These are phyloP conservation scores for Kodamaea restingae DNA, from an alignment of 805 yeast genomes.

Conservation along the genomic window DNA sequence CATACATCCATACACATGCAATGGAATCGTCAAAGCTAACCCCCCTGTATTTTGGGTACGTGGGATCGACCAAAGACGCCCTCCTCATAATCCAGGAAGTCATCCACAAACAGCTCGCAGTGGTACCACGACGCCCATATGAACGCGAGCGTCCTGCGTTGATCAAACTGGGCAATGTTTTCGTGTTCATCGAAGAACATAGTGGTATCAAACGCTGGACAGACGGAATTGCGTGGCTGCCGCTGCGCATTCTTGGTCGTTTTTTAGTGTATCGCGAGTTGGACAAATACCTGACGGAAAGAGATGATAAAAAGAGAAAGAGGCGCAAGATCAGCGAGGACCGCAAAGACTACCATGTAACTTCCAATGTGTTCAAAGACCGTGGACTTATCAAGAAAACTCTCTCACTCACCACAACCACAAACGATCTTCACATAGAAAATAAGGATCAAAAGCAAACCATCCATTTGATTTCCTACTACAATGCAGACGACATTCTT, in stretches of 20 bases:
- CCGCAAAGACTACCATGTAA: conserved; percentile 14
- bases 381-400: conserved; percentile 83
- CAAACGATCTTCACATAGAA: conserved; percentile 25
- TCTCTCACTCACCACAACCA: conserved; percentile 43
- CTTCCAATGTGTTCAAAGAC: conserved; percentile 61
- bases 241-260: conserved; percentile 81
- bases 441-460: conserved; percentile 37
- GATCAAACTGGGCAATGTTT: conserved; percentile 73
- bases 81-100: conserved; percentile 77
- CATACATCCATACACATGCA: neutral
- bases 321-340: conserved; percentile 18
- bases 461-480: conserved; percentile 76
- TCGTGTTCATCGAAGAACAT: conserved; percentile 78
- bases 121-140: conserved; percentile 75
- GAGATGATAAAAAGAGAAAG: conserved; percentile 41
- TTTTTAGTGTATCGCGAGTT: conserved; percentile 78
- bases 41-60: conserved; percentile 72
- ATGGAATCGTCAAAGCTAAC: conserved; percentile 11
- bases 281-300: conserved; percentile 39
- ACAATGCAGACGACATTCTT: conserved; percentile 68
- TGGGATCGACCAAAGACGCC: conserved; percentile 81
- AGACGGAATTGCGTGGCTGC: conserved; percentile 93
- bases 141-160: conserved; percentile 67
- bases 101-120: conserved; percentile 52
- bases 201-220: conserved; percentile 94